Conservation (phyloP, 352 stramenopile genomes). For the Plasmopara halstedii region DNA sequence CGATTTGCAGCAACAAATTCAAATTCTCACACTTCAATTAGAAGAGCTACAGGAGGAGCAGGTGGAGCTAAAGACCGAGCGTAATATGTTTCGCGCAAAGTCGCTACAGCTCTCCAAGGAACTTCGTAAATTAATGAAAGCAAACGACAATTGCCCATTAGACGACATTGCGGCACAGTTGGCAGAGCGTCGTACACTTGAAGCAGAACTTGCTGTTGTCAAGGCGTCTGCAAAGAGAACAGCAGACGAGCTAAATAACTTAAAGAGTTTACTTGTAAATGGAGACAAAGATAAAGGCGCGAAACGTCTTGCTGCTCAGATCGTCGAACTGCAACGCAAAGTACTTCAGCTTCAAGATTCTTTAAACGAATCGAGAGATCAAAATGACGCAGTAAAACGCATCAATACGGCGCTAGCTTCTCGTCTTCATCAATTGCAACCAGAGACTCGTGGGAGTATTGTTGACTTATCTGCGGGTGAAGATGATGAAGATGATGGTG, state of each 20-base stretch:
- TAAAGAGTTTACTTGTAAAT: slow-evolving; percentile 48
- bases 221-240: slow-evolving; percentile 49
- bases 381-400: slow-evolving; percentile 60
- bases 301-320: slow-evolving; percentile 53
- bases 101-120: slow-evolving; percentile 46
- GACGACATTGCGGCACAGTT: slow-evolving; percentile 49
- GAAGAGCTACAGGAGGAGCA: slow-evolving; percentile 28
- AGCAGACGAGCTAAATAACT: slow-evolving; percentile 48
- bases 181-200: slow-evolving; percentile 46
- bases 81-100: slow-evolving; percentile 54
- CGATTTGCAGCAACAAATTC: slow-evolving; percentile 37
- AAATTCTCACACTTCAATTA: slow-evolving; percentile 19
- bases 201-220: slow-evolving; percentile 39
- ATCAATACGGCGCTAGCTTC: slow-evolving; percentile 69
- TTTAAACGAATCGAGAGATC: slow-evolving; percentile 58
- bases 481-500: slow-evolving; percentile 48
- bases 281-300: slow-evolving; percentile 63
- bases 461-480: slow-evolving; percentile 16
- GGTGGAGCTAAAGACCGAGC: slow-evolving; percentile 34
- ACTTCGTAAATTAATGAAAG: slow-evolving; percentile 43
- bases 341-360: slow-evolving; percentile 72
- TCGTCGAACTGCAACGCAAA: slow-evolving; percentile 56
- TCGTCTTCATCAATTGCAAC: slow-evolving; percentile 49
- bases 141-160: slow-evolving; percentile 45
- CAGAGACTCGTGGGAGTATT: slow-evolving; percentile 42